Evolutionary conservation across 2,329 filamentous ascomycete genomes (phyloP), one percentile per base, ranked within the genome.

Genomic region (Emmonsiellopsis sp.): DNA sequence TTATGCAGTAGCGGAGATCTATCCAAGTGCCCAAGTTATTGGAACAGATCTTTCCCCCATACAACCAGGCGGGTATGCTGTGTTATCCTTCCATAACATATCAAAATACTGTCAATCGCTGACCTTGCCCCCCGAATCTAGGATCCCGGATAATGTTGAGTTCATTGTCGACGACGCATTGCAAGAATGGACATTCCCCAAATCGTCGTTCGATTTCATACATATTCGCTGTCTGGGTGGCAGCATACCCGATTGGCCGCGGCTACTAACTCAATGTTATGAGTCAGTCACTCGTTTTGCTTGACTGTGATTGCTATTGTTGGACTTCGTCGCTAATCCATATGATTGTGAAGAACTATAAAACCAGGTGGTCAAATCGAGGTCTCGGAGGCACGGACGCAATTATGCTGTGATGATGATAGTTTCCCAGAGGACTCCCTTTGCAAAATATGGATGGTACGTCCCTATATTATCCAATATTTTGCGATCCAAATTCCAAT

Each of bases 81-180:
- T 20, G 15, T 40, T 11, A 7, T 16, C 6, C 8, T 13, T 41
- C 5, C 16, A 13, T 11, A 45, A 34, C 49, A 2, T 1, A 6
- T 15, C 31, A 11, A 3, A 16, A 20, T n/a, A 10, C 15, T 37
- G 32, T 16, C 13, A 30, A 47, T 43, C 16, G 9, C 26, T 26
- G 5, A 44, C 34, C 10, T 38, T 26, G 9, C 26, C 2, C 6
- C 46, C 32, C 51, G 44, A 4, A 20, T 42, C 13, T 20, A 75
- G 76, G 61, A 73, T 84, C 10, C 82, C 81, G 13, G 74, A 78
- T 9, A 85, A 85, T 61, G 73, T 81, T n/a, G 73, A 72, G 7
- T 84, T 84, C 67, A 71, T 83, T 54, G 75, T 86, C 8, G 82
- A 85, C 60, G 82, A 85, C 61, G 76, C 77, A 50, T 80, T 84